phyloP scores from a whole-genome alignment of 73 alveolate genomes.

The Paramecium bursaria region DNA sequence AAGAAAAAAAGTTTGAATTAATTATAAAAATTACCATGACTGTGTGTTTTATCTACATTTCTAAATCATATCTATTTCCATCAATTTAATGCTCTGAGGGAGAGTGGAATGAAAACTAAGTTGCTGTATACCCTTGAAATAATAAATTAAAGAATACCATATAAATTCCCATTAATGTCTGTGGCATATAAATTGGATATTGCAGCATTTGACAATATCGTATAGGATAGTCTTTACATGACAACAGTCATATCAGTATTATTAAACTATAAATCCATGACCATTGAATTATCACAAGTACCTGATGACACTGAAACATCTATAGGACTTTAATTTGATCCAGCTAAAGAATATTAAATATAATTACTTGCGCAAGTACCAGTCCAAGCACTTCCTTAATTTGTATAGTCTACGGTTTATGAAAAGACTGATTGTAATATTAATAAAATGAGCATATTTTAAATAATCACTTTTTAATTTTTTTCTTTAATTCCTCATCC shows the following conservation, averaged over 20 bases:
- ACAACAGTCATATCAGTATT: slow-evolving; percentile 27
- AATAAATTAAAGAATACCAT: background rate
- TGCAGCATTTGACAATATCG: slow-evolving; percentile 46
- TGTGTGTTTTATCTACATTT: slow-evolving; percentile 26
- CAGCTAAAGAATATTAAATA: no score
- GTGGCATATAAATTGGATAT: slow-evolving; percentile 61
- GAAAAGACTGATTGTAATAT: background rate
- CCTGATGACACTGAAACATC: slow-evolving; percentile 60
- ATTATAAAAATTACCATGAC: slow-evolving; percentile 10
- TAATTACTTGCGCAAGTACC: slow-evolving; percentile 43
- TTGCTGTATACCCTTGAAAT: slow-evolving; percentile 56
- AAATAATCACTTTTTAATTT: no score
- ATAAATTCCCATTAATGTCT: slow-evolving; percentile 65
- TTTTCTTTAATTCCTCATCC: no score
- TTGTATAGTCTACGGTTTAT: slow-evolving; percentile 1
- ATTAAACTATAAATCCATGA: slow-evolving; percentile 47
- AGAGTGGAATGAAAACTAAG: slow-evolving; percentile 33
- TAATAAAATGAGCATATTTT: background rate
- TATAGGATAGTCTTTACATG: slow-evolving; percentile 38
- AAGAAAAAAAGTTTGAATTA: background rate
- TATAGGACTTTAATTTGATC: slow-evolving; percentile 51
- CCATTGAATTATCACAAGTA: slow-evolving; percentile 71
- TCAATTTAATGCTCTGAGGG: slow-evolving; percentile 68
- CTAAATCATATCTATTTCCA: slow-evolving; percentile 63
- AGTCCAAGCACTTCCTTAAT: slow-evolving; percentile 36